Evolutionary conservation across 2,329 filamentous ascomycete species (phyloP), one percentile per base, ranked within the genome.

Genomic region (Helicocarpus griseus): DNA sequence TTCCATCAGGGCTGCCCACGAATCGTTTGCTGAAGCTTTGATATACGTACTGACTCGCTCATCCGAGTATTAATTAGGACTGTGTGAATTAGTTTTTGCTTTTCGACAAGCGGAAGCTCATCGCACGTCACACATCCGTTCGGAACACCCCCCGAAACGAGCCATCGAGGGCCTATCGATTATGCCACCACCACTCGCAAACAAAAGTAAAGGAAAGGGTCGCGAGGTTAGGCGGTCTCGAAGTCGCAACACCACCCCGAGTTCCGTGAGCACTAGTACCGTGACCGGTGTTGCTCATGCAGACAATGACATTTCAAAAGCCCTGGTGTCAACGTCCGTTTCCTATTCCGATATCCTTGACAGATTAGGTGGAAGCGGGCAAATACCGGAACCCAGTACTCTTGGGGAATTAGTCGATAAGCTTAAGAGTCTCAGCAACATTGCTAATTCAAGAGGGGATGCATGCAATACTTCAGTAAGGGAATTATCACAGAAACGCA

Each of bases 241-340:
- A 55, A 83, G 80, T 60, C 78, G 81, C 57, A 83, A 83, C 61
- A 81, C 79, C 14, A 84, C 81, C 3, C 81, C 81, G 19, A 76
- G 77, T 56, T 81, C 79, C 19, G 71, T 73, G 31, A 75, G 74
- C 54, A 68, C 72, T 35, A 73, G 73, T 54, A 66, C 58, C 57
- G 65, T 65, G 56, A 69, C 67, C 17, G 58, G 56, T 1, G 52
- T 58, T 14, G 72, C 75, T 38, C 82, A 82, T 63, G 74, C 83
- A 51, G 74, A 79, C 36, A 77, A 77, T 46, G 71, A 74, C 58
- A 62, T 71, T 13, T 66, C 73, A 41, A 73, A 74, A 52, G 69
- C 76, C 45, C 69, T 77, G 24, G 69, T 75, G 13, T 66, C 72
- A 11, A 54, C 72, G 48, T 71, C 75, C 49, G 65, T 73, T 24